Base-by-base conservation (phyloP, 1,139 yeast genomes). In the Candida buenavistaensis region DNA sequence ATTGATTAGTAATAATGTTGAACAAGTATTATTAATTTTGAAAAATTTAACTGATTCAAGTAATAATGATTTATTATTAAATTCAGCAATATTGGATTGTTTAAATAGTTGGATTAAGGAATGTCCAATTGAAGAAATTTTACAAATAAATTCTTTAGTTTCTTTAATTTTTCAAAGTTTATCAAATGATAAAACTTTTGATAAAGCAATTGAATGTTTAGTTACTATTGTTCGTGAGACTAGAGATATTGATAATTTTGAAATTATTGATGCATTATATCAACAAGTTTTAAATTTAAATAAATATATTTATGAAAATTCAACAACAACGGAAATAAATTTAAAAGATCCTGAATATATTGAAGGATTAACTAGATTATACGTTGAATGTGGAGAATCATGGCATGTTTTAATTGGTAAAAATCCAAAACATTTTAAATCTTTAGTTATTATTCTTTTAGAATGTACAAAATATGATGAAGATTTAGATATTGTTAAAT, bases 341-440 rank as follows among this genome's bases (percentile, higher is more conserved):
- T 44, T 64, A 39, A 83, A 82, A 44, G 95, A 87, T 53, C 70
- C 78, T 1, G 95, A 87, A 35, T 70, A 77, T 17, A 76, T 86
- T 52, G 81, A 84, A 40, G 82, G 87, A 15, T 65, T 85, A 41
- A 79, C 95, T 0, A 72, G 92, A 51, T 59, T 94, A 31, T 87
- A 85, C 56, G 87, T 90, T 13, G 96, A 89, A 50, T 95, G 97
- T 2, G 96, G 96, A 41, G 97, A 90, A 58, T 75, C 95, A 2
- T 94, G 98, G 98, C 94, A 88, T 58, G 86, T 86, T 23, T 68
- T 86, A 23, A 78, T 90, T 38, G 92, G 95, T 6, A 80, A 80
- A 50, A 68, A 76, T 39, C 95, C 97, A 0, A 62, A 63, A 32
- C 75, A 74, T 38, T 92, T 88, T 62, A 72, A 77, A 44, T 83